These are phyloP conservation scores for Phanerodontia chrysosporium DNA, from an alignment of 768 basidiomycete genomes.

Conservation along the genomic window DNA sequence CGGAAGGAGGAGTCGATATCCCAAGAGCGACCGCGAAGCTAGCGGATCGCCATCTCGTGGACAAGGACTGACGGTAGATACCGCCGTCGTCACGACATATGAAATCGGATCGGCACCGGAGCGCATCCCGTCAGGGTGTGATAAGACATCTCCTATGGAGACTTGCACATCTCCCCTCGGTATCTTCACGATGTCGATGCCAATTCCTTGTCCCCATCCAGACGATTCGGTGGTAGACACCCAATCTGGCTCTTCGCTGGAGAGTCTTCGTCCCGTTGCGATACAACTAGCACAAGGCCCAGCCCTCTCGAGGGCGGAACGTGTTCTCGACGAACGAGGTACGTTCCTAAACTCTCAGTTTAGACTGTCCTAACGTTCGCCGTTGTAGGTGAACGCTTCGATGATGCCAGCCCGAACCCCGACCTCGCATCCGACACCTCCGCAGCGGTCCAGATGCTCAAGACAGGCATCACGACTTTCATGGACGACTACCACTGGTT, in stretches of 20 bases:
- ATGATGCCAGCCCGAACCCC: background rate
- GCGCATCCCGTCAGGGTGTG: background rate
- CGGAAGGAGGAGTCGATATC: background rate
- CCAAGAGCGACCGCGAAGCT: background rate
- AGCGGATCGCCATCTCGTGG: background rate
- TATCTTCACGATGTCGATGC: background rate
- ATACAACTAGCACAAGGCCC: background rate
- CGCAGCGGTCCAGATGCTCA: slow-evolving; percentile 12
- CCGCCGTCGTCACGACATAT: background rate
- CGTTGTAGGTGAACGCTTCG: background rate
- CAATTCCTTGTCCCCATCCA: background rate
- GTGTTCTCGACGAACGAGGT: background rate
- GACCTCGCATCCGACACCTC: slow-evolving; percentile 1
- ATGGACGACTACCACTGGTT: slow-evolving; percentile 17
- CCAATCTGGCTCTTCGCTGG: background rate
- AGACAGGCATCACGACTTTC: slow-evolving; percentile 16
- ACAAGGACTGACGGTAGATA: background rate
- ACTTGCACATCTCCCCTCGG: background rate
- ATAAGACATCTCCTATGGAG: background rate
- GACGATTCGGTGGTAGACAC: background rate
- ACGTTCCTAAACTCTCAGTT: background rate
- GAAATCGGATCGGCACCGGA: background rate
- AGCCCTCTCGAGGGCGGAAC: background rate
- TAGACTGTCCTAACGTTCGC: background rate
- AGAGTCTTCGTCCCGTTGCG: background rate